Evolutionary conservation across 192 early-diverging fungal genomes (phyloP), one percentile per base, ranked within the genome.

Genomic region (Mycoemilia scoparia): DNA sequence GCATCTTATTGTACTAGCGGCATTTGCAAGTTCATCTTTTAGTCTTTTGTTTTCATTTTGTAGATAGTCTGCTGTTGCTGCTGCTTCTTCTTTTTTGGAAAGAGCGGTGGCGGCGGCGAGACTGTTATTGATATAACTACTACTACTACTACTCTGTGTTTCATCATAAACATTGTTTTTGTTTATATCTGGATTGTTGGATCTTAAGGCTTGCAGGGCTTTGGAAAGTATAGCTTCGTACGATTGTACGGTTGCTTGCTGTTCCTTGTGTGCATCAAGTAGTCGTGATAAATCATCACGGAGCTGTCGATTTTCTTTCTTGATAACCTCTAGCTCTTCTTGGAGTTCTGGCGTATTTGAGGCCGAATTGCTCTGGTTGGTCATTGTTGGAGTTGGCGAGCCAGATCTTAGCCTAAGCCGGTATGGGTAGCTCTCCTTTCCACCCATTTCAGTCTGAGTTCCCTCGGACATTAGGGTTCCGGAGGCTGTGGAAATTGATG

Each of bases 161-260:
- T n/a, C n/a, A n/a, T n/a, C n/a, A n/a, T n/a, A n/a, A n/a, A n/a
- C n/a, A n/a, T n/a, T n/a, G n/a, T n/a, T n/a, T n/a, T n/a, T n/a
- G n/a, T n/a, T n/a, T n/a, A n/a, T n/a, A n/a, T n/a, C n/a, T n/a
- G n/a, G n/a, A n/a, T n/a, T n/a, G n/a, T n/a, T n/a, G n/a, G 48
- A 17, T 13, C 58, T 22, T 34, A 61, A 21, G 1, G 58, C 58
- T 8, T 21, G 29, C 25, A 61, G 37, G 1, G 58, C 39, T 29
- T 32, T 41, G 4, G 58, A 36, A 37, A 61, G 22, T 10, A 53
- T 34, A 1, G 52, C 20, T 36, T 61, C 58, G 21, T 61, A 61
- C 24, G 54, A 51, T 5, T 28, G 31, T 5, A 41, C 52, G 52
- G 55, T 61, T 8, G 19, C 23, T 30, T 61, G 58, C 34, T 61